These are phyloP conservation scores for Phylloporus sp. DNA, from an alignment of 768 basidiomycete genomes.

Conservation along the genomic window DNA sequence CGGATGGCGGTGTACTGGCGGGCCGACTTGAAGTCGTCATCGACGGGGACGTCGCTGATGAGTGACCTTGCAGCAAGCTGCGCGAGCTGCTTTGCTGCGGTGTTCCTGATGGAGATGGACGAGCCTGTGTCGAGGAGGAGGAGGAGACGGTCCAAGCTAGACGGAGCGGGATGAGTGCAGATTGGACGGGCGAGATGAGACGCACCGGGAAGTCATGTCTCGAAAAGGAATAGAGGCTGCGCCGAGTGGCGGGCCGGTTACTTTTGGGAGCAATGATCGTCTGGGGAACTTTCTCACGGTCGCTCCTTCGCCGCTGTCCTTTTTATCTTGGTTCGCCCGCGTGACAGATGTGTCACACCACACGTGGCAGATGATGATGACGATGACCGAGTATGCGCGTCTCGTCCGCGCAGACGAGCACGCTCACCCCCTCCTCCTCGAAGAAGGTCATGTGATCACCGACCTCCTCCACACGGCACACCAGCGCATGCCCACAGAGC, in stretches of 20 bases:
- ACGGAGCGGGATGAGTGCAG: constrained; percentile 2
- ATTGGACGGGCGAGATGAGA: neutral
- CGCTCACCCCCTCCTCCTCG: constrained; percentile 6
- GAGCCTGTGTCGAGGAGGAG: constrained; percentile 94
- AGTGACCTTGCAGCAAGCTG: constrained; percentile 86
- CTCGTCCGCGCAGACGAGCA: constrained; percentile 6
- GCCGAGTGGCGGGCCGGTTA: constrained; percentile 43
- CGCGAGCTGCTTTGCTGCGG: constrained; percentile 95
- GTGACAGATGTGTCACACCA: constrained; percentile 34
- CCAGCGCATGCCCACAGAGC: constrained; percentile 43
- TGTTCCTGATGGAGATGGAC: constrained; percentile 79
- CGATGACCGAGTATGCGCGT: constrained; percentile 10
- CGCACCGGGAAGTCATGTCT: constrained; percentile 74
- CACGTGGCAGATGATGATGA: constrained; percentile 10
- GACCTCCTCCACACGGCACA: constrained; percentile 45
- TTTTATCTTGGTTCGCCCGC: constrained; percentile 53
- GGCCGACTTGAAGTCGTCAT: constrained; percentile 64
- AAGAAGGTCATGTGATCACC: neutral
- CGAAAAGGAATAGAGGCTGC: constrained; percentile 48
- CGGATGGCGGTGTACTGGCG: constrained; percentile 53
- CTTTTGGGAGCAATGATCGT: constrained; percentile 42
- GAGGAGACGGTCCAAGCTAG: constrained; percentile 94
- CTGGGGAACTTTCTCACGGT: constrained; percentile 51
- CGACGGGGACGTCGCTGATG: constrained; percentile 72
- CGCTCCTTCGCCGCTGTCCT: constrained; percentile 44